Base-by-base conservation (phyloP, 805 yeast genomes). In the Debaryomyces castellii region DNA sequence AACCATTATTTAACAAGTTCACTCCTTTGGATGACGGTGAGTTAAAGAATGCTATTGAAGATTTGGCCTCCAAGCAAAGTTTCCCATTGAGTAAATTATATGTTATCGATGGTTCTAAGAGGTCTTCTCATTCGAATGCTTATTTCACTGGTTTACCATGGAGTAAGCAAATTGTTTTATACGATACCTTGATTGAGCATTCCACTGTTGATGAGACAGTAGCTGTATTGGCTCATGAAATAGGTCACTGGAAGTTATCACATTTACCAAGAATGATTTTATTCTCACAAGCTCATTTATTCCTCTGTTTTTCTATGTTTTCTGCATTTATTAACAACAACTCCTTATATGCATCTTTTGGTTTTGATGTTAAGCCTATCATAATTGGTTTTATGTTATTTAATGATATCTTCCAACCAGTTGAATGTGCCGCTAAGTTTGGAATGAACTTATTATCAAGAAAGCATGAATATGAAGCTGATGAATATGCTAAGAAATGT, bases 161-260 rank as follows among this genome's bases (percentile, higher is more conserved):
- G 92, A 84, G 89, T 47, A 94, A 94, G 69, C 92, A 91, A 67
- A 94, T 94, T 69, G 98, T 94, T 42, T 78, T 94, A 37, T 94
- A 76, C 62, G 99, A 94, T 58, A 94, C 97, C 8, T 78, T 94
- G 69, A 85, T 94, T 52, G 82, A 87, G 50, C 85, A 88, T 48
- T 83, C 90, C 27, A 69, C 90, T 24, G 78, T 81, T 23, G 79
- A 77, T 36, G 96, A 94, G 67, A 88, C 90, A 34, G 89, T 90
- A 43, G 97, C 98, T 43, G 96, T 94, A 1, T 76, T 92, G 52
- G 98, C 96, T n/a, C 99, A 94, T 62, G 99, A 94, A 72, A 85
- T 94, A 55, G 99, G 99, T 42, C 99, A 94, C 66, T 94, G 99
- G 99, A 84, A 85, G 57, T 77, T 87, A 63, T 83, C 86, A 47